These are phyloP conservation scores for Metschnikowia kofuensis DNA, from an alignment of 805 yeast genomes.

Conservation along the genomic window DNA sequence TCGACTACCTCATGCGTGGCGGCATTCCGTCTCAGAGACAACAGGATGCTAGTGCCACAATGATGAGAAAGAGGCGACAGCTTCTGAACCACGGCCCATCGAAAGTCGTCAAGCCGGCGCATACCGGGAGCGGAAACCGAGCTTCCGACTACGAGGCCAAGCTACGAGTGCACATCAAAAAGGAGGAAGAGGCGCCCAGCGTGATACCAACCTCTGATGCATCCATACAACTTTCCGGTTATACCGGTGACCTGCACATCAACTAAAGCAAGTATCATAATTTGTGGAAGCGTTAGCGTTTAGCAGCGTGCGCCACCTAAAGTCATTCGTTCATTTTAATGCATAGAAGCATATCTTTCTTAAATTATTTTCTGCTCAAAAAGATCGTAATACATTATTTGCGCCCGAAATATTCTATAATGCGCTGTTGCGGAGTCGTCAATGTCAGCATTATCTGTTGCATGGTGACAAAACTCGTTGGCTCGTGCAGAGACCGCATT, in stretches of 20 bases:
- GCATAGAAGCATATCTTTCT: neutral
- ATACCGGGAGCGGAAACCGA: neutral
- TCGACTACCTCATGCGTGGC: slow-evolving; percentile 6
- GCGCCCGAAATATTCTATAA: slow-evolving; percentile 45
- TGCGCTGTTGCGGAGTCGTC: slow-evolving; percentile 41
- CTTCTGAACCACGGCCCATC: slow-evolving; percentile 12
- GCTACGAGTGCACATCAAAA: slow-evolving; percentile 8
- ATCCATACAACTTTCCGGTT: neutral
- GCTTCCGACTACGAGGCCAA: slow-evolving; percentile 9
- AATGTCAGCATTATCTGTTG: slow-evolving; percentile 35
- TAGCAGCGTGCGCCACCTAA: neutral
- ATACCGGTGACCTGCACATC: neutral
- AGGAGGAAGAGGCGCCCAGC: slow-evolving; percentile 1
- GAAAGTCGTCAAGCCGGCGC: slow-evolving; percentile 13
- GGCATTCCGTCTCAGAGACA: slow-evolving; percentile 26
- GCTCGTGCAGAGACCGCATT: neutral
- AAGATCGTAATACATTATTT: too few relatives aligned
- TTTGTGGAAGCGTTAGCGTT: neutral
- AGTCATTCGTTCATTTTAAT: neutral
- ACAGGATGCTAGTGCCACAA: slow-evolving; percentile 30
- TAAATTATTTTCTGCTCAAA: neutral
- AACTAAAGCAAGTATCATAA: neutral
- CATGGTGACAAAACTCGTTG: slow-evolving; percentile 12
- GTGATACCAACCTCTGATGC: neutral
- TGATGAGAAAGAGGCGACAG: slow-evolving; percentile 33